Conservation (phyloP, 2,329 filamentous ascomycete species). For the Trichoderma aggressivum region DNA sequence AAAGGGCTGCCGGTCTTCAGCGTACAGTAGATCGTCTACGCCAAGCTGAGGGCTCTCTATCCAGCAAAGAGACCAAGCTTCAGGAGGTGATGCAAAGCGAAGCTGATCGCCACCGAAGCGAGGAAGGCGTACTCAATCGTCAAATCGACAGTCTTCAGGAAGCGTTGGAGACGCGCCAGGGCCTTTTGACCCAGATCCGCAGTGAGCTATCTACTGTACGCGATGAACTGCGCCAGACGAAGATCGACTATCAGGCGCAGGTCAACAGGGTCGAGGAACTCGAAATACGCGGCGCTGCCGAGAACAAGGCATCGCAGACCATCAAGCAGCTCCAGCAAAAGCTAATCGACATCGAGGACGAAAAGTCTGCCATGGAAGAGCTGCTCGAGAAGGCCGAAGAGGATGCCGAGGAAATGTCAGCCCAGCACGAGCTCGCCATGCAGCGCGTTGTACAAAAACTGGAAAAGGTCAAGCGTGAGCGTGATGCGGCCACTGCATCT, state of each 20-base stretch:
- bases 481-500: constrained; percentile 33
- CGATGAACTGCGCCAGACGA: constrained; percentile 67
- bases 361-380: constrained; percentile 43
- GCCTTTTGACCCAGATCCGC: constrained; percentile 62
- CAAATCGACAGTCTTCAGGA: constrained; percentile 73
- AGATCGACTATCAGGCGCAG: constrained; percentile 59
- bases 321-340: constrained; percentile 50
- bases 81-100: constrained; percentile 69
- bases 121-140: constrained; percentile 66
- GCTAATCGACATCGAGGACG: constrained; percentile 55
- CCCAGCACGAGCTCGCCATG: constrained; percentile 43
- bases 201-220: constrained; percentile 62
- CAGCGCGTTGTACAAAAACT: constrained; percentile 47
- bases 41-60: constrained; percentile 63
- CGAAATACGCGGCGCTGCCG: constrained; percentile 53
- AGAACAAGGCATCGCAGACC: constrained; percentile 42
- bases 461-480: constrained; percentile 50
- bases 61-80: constrained; percentile 64
- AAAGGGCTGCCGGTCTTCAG: constrained; percentile 64
- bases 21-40: constrained; percentile 68
- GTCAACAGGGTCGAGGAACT: constrained; percentile 71
- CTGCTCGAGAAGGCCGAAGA: constrained; percentile 54
- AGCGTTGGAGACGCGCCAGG: constrained; percentile 65
- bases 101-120: constrained; percentile 65
- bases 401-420: constrained; percentile 46